Evolutionary conservation across 2,329 filamentous ascomycete species (phyloP).

Genomic region (Fusarium buxicola): DNA sequence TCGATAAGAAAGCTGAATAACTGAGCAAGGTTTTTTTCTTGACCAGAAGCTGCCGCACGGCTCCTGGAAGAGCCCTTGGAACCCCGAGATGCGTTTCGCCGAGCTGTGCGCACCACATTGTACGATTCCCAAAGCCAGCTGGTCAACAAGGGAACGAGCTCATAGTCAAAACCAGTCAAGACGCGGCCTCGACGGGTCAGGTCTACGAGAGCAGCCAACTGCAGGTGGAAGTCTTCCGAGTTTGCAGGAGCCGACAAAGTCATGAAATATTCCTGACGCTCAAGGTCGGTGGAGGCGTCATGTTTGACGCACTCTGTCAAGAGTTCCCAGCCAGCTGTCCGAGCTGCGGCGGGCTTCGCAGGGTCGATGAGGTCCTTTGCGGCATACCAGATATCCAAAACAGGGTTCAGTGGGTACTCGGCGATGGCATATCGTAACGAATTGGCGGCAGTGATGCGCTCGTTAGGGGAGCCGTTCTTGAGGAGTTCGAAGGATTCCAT

Average conservation of each 20-base stretch:
- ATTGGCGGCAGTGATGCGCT: conserved; percentile 68
- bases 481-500: conserved; percentile 66
- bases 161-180: conserved; percentile 75
- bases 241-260: conserved; percentile 67
- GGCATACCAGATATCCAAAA: conserved; percentile 73
- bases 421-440: conserved; percentile 67
- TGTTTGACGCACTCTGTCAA: conserved; percentile 74
- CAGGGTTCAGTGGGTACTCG: conserved; percentile 69
- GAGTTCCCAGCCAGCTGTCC: conserved; percentile 73
- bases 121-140: conserved; percentile 70
- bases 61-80: conserved; percentile 54
- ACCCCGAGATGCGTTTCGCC: conserved; percentile 57
- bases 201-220: conserved; percentile 72
- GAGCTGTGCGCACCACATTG: conserved; percentile 62
- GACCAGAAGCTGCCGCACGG: conserved; percentile 55
- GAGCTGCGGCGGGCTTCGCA: conserved; percentile 63
- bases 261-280: conserved; percentile 74
- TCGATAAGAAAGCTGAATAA: conserved; percentile 75
- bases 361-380: conserved; percentile 73
- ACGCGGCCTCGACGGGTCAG: conserved; percentile 71
- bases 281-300: conserved; percentile 71
- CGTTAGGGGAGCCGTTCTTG: conserved; percentile 62
- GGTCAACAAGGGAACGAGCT: conserved; percentile 71
- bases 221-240: conserved; percentile 73
- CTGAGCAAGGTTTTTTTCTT: conserved; percentile 71